Evolutionary conservation across 768 basidiomycete genomes (phyloP).

Genomic region (Lactifluus piperatus): DNA sequence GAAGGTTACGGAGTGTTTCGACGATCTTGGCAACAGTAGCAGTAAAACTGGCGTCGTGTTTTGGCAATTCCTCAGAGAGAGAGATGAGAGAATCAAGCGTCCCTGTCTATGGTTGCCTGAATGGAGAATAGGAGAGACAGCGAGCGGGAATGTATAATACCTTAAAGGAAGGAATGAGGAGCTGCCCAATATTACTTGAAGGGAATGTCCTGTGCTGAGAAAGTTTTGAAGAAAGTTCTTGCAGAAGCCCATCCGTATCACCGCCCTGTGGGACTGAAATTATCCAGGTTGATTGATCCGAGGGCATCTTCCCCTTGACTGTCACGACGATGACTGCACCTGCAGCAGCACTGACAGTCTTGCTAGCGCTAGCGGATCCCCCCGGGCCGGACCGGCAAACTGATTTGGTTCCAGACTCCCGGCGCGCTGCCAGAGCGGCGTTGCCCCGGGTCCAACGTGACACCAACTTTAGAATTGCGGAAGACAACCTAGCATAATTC

Average conservation of each 20-base stretch:
- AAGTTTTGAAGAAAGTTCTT: conserved; percentile 59
- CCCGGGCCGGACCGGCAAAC: background rate
- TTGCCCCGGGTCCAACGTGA: background rate
- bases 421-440: too few relatives aligned
- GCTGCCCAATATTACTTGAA: conserved; percentile 44
- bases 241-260: conserved; percentile 66
- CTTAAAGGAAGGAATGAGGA: conserved; percentile 86
- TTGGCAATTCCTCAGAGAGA: conserved; percentile 88
- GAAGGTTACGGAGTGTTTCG: conserved; percentile 83
- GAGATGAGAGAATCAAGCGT: conserved; percentile 85
- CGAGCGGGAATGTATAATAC: conserved; percentile 34
- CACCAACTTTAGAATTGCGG: too few relatives aligned
- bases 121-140: background rate
- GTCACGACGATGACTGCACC: background rate
- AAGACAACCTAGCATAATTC: background rate
- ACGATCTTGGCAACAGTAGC: conserved; percentile 84
- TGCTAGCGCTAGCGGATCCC: background rate
- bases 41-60: conserved; percentile 85
- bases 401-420: too few relatives aligned
- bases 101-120: conserved; percentile 54
- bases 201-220: conserved; percentile 42
- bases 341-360: background rate
- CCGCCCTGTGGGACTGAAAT: conserved; percentile 81
- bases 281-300: conserved; percentile 93
- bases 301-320: conserved; percentile 57